phyloP scores from a whole-genome alignment of 2,329 filamentous ascomycete species.

The Diplodia mutila region DNA sequence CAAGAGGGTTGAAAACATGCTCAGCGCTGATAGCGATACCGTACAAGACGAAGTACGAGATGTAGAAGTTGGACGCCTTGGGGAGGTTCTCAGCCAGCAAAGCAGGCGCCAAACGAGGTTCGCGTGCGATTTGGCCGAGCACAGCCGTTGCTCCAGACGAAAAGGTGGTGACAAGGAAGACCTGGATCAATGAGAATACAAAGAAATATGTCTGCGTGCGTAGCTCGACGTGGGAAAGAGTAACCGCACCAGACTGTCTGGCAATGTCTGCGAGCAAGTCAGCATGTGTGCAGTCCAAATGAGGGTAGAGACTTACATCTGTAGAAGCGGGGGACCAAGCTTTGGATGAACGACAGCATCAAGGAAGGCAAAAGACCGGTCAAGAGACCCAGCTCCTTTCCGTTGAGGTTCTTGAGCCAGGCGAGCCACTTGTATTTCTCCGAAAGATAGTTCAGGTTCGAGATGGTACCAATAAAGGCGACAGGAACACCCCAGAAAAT shows the following conservation, averaged over 20 bases:
- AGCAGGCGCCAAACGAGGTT: constrained; percentile 38
- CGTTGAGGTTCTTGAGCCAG: constrained; percentile 49
- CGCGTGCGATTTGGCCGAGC: constrained; percentile 48
- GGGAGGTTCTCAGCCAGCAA: constrained; percentile 42
- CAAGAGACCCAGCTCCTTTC: constrained; percentile 48
- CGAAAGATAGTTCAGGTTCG: constrained; percentile 51
- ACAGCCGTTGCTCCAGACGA: constrained; percentile 47
- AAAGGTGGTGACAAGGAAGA: constrained; percentile 48
- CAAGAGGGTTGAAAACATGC: constrained; percentile 83
- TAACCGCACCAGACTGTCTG: constrained; percentile 43
- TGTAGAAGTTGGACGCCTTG: constrained; percentile 47
- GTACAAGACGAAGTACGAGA: constrained; percentile 47
- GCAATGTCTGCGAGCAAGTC: constrained; percentile 38
- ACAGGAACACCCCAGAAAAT: constrained; percentile 54
- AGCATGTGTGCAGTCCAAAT: constrained; percentile 18
- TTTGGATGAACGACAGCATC: constrained; percentile 49
- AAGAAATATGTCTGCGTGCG: constrained; percentile 46
- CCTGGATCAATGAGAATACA: constrained; percentile 47
- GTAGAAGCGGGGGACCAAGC: constrained; percentile 50
- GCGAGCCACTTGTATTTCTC: constrained; percentile 42
- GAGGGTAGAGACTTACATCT: constrained; percentile 33
- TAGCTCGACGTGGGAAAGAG: constrained; percentile 50
- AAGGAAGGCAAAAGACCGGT: constrained; percentile 51
- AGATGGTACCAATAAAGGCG: constrained; percentile 49
- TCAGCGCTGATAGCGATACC: constrained; percentile 70